Base-by-base conservation (phyloP, 768 basidiomycete species). In the Gymnopilus dilepis region DNA sequence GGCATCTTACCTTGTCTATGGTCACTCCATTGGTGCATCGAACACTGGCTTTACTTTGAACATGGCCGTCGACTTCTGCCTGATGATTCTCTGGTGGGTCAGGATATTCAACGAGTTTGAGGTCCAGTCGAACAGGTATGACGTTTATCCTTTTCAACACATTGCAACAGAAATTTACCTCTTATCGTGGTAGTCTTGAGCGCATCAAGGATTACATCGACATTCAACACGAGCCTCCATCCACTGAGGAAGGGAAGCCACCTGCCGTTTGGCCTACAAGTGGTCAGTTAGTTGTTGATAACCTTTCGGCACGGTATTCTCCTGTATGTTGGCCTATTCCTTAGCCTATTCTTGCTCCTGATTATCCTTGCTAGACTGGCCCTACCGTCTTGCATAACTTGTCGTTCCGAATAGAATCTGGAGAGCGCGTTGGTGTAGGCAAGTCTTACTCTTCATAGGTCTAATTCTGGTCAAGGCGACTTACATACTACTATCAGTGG, bases 211-310 rank as follows among this genome's bases (percentile, higher is more conserved):
- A 71, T 2, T 89, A 86, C 68, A 69, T 88, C 19, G 68, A 76
- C 38, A 86, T 88, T 58, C 86, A 88, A 40, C 84, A 86, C 54
- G 87, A 90, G 67, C 79, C 80, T 6, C 71, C 75, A 58, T 59
- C 78, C 1, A 76, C 76, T 0, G 60, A 71, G 17, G 60, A 68
- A 6, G 82, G 82, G 40, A 72, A 75, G 33, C 88, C 88, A 2
- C 87, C 89, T 4, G 87, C 88, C 1, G 80, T 85, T 59, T 90
- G 89, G 88, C 88, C 88, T 0, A 76, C 83, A 6, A 84, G 82
- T 12, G 88, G 88, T 8, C 73, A 80, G 22, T 74, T 90, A 30
- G 70, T 75, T 3, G 82, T 84, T 2, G 82, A 86, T 56, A 81
- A 83, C 21, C 71, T 89, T 2, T 82, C 79, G 8, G 87, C 87